Evolutionary conservation across 2,329 filamentous ascomycete species (phyloP), one percentile per base, ranked within the genome.

Genomic region (Colletotrichum tropicale): DNA sequence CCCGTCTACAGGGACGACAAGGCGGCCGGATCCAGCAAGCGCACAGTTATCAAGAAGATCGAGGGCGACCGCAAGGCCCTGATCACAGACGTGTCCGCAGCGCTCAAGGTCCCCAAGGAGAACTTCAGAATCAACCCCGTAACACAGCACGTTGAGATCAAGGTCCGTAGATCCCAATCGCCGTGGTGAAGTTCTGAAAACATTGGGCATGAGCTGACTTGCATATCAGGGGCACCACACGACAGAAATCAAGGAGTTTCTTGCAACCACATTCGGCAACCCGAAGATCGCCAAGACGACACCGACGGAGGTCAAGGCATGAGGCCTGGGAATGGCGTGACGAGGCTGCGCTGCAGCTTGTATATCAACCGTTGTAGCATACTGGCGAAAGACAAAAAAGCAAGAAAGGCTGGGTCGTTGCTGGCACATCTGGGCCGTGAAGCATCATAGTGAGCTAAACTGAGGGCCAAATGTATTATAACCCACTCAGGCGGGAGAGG

Each of bases 1-100:
- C 92, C 95, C 28, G 90, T 98, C 60, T 99, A 98, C 86, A 88
- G 28, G 92, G 18, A 88, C 92, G 78, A 87, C 86, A 78, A 96
- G 95, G 89, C 92, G 15, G 95, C 95, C 68, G 95, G 95, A 16
- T 97, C 94, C 78, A 89, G 93, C 81, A 91, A 92, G 80, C 85
- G 94, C 80, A 98, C 96, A 7, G 85, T 91, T 72, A 86, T 99
- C 71, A 94, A 95, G 83, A 96, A 94, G 85, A 90, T 96, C 66
- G 92, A 95, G 73, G 97, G 97, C 18, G 90, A 98, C 82, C 81
- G 92, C 66, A 84, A 87, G 36, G 89, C 87, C 5, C 83, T 98
- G 78, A 88, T 91, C 76, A 84, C 89, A 43, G 93, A 96, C 79
- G 82, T 98, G 72, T 86, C 88, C 48, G 81, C 85, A 24, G 89